Evolutionary conservation across 2,329 filamentous ascomycete species (phyloP).

Genomic region (Trichoderma endophyticum): DNA sequence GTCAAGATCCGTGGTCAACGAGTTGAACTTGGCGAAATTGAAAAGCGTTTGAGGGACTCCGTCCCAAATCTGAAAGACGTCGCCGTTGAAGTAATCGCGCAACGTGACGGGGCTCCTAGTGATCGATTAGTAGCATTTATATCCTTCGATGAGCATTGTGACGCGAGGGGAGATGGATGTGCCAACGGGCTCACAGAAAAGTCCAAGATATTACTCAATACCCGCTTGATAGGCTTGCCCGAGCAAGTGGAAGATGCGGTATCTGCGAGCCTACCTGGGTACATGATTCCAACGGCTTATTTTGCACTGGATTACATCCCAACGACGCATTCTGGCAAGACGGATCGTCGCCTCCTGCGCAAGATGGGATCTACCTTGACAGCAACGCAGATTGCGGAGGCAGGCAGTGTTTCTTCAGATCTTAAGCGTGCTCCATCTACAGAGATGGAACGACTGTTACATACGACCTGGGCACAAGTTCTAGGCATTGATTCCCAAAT

Average conservation of each 20-base stretch:
- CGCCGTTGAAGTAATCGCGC: not conserved
- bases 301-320: not conserved
- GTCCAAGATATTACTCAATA: not conserved
- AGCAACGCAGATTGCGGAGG: not conserved
- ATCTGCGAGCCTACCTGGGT: not conserved
- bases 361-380: not conserved
- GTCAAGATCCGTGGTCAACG: slow-evolving; percentile 48
- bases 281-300: not conserved
- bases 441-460: not conserved
- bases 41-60: not conserved
- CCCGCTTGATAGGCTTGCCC: not conserved
- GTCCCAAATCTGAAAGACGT: not conserved
- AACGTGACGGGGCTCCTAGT: not conserved
- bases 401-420: not conserved
- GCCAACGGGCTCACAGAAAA: not conserved
- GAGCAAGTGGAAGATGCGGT: not conserved
- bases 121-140: not conserved
- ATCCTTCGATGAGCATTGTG: not conserved
- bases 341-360: not conserved
- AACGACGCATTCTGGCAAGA: not conserved
- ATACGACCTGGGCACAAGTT: not conserved
- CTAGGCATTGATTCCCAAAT: not conserved
- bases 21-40: slow-evolving; percentile 40
- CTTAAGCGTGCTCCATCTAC: not conserved
- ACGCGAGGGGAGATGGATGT: not conserved